A percentile compares a stretch with the other conserved stretches of the same genome.
Evolutionary conservation across 2,329 filamentous ascomycete genomes (phyloP).

Genomic region (Hysterium pulicare): DNA sequence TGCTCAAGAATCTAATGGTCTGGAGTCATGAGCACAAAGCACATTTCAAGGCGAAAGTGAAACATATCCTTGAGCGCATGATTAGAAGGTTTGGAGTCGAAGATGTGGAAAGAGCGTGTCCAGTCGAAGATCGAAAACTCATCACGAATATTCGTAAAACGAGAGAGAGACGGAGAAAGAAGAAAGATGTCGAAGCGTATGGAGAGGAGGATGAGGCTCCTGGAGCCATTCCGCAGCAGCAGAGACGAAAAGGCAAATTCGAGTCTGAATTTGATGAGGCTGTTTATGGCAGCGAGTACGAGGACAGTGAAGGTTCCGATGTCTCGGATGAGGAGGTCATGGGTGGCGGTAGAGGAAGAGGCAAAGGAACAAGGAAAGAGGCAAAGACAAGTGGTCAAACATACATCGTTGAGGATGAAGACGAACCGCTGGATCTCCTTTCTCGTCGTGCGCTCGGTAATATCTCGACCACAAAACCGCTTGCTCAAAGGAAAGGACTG

Average conservation of each 20-base stretch:
- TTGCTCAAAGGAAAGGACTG: conserved; percentile 56
- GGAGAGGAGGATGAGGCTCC: conserved; percentile 56
- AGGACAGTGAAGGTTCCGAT: conserved; percentile 61
- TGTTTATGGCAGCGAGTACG: conserved; percentile 69
- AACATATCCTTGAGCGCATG: conserved; percentile 95
- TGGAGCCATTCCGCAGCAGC: conserved; percentile 15
- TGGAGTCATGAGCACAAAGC: conserved; percentile 99
- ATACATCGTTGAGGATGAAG: conserved; percentile 91
- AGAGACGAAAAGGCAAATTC: conserved; percentile 60
- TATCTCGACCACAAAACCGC: conserved; percentile 86
- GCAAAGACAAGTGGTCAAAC: conserved; percentile 49
- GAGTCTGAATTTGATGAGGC: conserved; percentile 94
- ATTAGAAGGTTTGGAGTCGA: conserved; percentile 87
- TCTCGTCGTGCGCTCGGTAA: conserved; percentile 85
- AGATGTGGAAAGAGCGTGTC: conserved; percentile 73
- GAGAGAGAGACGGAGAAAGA: conserved; percentile 84
- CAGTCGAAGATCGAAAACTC: conserved; percentile 83
- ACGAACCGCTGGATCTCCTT: conserved; percentile 91
- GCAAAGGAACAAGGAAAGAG: conserved; percentile 56
- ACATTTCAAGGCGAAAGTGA: conserved; percentile 94
- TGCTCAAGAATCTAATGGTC: conserved; percentile 87
- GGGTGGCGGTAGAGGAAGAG: conserved; percentile 40
- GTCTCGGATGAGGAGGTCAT: conserved; percentile 31
- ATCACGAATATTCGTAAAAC: conserved; percentile 94
- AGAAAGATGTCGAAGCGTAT: conserved; percentile 64